Evolutionary conservation across 2,329 filamentous ascomycete genomes (phyloP).

Genomic region (Penicillium nordicum): DNA sequence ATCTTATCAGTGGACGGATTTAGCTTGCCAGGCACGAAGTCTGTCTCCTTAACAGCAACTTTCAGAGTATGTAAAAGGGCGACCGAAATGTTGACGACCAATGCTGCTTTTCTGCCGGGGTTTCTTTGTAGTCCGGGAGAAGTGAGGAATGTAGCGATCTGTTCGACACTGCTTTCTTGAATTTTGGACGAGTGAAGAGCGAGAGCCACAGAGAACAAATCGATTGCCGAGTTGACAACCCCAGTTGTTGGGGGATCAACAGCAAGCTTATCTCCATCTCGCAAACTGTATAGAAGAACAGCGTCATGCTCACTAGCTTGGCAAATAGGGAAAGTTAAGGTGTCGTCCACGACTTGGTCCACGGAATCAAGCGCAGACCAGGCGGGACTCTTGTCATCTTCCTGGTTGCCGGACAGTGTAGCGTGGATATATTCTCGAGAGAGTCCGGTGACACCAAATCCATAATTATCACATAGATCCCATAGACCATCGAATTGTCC

Average conservation of each 20-base stretch:
- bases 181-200: conserved; percentile 86
- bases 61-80: conserved; percentile 77
- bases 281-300: conserved; percentile 66
- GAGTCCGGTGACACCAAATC: conserved; percentile 87
- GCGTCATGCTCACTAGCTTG: conserved; percentile 87
- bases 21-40: conserved; percentile 68
- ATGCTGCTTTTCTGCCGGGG: conserved; percentile 80
- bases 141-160: conserved; percentile 84
- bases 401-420: conserved; percentile 66
- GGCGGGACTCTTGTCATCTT: conserved; percentile 52
- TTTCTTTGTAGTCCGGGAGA: conserved; percentile 78
- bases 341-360: conserved; percentile 42
- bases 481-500: conserved; percentile 90
- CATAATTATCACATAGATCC: conserved; percentile 92
- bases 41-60: conserved; percentile 77
- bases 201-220: conserved; percentile 86
- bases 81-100: conserved; percentile 83
- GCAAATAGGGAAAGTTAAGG: conserved; percentile 62
- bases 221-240: conserved; percentile 90
- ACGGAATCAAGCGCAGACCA: conserved; percentile 40
- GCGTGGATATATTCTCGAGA: conserved; percentile 72
- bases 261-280: conserved; percentile 47
- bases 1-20: conserved; percentile 73
- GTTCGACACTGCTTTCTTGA: conserved; percentile 92
- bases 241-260: conserved; percentile 86